Percentiles rank a stretch among this genome's conserved stretches.
Conservation (phyloP, 2,329 filamentous ascomycete genomes). For the Scedosporium boydii region DNA sequence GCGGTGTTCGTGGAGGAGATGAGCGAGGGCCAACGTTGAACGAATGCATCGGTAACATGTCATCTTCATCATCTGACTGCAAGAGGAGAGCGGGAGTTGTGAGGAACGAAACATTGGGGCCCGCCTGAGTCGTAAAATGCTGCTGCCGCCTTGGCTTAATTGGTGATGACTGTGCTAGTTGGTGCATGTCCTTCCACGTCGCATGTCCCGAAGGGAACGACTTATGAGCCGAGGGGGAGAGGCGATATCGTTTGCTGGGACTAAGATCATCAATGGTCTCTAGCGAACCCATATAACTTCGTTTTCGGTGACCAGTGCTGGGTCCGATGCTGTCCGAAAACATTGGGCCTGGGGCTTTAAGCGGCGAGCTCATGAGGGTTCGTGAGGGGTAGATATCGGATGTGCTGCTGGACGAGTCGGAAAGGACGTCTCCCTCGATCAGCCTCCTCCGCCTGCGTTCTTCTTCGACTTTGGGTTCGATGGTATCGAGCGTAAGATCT, state of each 20-base stretch:
- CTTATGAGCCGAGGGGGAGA: slow-evolving; percentile 51
- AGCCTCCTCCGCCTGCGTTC: slow-evolving; percentile 66
- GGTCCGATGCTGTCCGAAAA: slow-evolving; percentile 76
- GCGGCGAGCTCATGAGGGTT: slow-evolving; percentile 71
- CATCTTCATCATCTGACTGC: slow-evolving; percentile 69
- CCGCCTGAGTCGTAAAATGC: slow-evolving; percentile 62
- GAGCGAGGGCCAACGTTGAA: slow-evolving; percentile 55
- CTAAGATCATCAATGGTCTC: slow-evolving; percentile 31
- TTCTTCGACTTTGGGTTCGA: slow-evolving; percentile 76
- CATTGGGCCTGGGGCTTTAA: slow-evolving; percentile 58
- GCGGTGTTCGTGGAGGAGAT: slow-evolving; percentile 82
- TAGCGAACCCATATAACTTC: slow-evolving; percentile 51
- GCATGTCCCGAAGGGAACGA: slow-evolving; percentile 41
- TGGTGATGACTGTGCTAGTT: slow-evolving; percentile 77
- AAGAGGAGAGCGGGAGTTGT: slow-evolving; percentile 51
- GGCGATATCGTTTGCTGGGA: slow-evolving; percentile 61
- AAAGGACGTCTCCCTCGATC: slow-evolving; percentile 63
- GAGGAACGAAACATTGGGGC: slow-evolving; percentile 71
- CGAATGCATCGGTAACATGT: slow-evolving; percentile 66
- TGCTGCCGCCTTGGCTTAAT: slow-evolving; percentile 66
- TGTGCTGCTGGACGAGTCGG: slow-evolving; percentile 77
- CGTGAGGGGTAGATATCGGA: slow-evolving; percentile 65
- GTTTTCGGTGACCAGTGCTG: slow-evolving; percentile 58
- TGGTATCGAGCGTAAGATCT: slow-evolving; percentile 73
- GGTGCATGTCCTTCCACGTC: slow-evolving; percentile 69